These are phyloP conservation scores for Botrytis fabae DNA, from an alignment of 2,329 filamentous ascomycete genomes.

Conservation along the genomic window DNA sequence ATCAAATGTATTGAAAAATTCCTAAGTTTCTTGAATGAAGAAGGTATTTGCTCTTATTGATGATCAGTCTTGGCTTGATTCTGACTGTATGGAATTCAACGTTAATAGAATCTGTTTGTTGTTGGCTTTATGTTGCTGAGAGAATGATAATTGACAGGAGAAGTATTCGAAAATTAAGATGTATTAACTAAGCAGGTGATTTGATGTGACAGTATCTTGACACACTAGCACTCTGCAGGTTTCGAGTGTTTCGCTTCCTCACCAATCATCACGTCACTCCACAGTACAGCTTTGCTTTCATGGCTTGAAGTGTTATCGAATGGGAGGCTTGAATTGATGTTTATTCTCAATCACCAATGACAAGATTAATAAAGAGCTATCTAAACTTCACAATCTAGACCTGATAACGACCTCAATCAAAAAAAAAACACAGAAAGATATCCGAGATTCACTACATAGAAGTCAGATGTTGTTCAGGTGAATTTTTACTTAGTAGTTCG, in stretches of 20 bases:
- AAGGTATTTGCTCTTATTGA: not conserved
- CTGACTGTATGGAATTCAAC: not conserved
- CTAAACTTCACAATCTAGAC: not conserved
- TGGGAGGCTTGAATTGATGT: not conserved
- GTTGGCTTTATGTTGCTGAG: not conserved
- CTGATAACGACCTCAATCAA: not conserved
- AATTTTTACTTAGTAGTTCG: not conserved
- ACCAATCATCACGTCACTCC: not conserved
- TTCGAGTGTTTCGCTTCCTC: not conserved
- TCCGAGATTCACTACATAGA: not conserved
- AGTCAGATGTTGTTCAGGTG: not conserved
- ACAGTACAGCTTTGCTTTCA: not conserved
- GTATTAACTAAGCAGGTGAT: not conserved
- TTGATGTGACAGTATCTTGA: not conserved
- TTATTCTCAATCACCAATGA: not conserved
- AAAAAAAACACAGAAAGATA: not conserved
- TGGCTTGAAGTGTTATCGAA: not conserved
- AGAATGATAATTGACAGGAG: not conserved
- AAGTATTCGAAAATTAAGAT: rapidly evolving
- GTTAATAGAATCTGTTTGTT: not conserved
- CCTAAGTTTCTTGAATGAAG: not conserved
- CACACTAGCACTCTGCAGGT: not conserved
- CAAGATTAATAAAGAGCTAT: not conserved
- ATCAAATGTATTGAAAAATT: not conserved
- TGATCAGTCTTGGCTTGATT: rapidly evolving